A percentile compares a stretch with the other conserved stretches of the same genome.
Conservation (phyloP, 371 early-diverging fungal species). For the Mucor mucedo region DNA sequence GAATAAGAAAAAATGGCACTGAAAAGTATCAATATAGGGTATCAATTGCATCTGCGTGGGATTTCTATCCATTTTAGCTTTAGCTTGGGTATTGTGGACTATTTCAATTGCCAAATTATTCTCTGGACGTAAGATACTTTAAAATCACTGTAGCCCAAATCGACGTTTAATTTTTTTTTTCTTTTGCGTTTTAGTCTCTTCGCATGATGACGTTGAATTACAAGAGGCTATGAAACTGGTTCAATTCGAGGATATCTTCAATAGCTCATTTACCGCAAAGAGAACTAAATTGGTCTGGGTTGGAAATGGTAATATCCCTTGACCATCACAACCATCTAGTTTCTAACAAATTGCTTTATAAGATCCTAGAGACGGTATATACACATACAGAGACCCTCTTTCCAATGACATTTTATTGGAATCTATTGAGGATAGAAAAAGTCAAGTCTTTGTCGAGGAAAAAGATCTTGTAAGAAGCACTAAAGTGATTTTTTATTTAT, state of each 20-base stretch:
- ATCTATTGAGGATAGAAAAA: slow-evolving; percentile 37
- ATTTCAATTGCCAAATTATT: slow-evolving; percentile 30
- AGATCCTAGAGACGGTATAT: slow-evolving; percentile 53
- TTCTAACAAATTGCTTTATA: not conserved
- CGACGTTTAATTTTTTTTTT: not conserved
- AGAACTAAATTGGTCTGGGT: slow-evolving; percentile 54
- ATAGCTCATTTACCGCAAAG: slow-evolving; percentile 50
- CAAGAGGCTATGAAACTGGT: slow-evolving; percentile 11
- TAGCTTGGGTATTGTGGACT: slow-evolving; percentile 36
- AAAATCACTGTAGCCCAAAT: not conserved
- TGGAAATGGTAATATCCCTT: slow-evolving; percentile 46
- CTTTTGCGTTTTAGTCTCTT: slow-evolving; percentile 3
- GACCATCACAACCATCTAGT: not conserved
- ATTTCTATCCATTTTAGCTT: slow-evolving; percentile 23
- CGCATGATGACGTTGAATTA: not conserved
- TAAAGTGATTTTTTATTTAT: slow-evolving; percentile 22
- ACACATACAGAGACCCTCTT: slow-evolving; percentile 47
- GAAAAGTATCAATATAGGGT: not conserved
- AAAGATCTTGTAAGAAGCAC: slow-evolving; percentile 35
- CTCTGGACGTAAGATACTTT: slow-evolving; percentile 9
- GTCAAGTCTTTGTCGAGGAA: slow-evolving; percentile 38
- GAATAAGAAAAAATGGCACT: not conserved
- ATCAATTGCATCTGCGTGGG: slow-evolving; percentile 33
- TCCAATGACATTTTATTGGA: slow-evolving; percentile 54
- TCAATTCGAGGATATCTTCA: slow-evolving; percentile 57